These are phyloP conservation scores for Acacia melanoxylon DNA, from an alignment of 306 rosid genomes.

Conservation along the genomic window DNA sequence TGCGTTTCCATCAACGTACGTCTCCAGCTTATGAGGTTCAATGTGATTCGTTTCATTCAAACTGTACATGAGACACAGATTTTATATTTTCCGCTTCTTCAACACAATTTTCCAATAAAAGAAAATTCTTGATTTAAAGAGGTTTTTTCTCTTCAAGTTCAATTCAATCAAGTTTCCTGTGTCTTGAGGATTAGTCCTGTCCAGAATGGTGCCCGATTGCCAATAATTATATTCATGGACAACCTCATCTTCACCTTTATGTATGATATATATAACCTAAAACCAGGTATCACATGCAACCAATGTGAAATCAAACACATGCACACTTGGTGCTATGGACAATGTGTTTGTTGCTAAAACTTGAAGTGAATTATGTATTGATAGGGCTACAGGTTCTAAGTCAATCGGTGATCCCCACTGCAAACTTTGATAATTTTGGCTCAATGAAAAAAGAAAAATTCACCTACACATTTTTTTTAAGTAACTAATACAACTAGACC, in stretches of 20 bases:
- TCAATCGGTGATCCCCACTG: neutral
- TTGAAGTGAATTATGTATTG: neutral
- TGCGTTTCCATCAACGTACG: conserved; percentile 21
- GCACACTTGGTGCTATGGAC: neutral
- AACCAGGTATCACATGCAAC: neutral
- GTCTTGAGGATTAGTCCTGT: conserved; percentile 21
- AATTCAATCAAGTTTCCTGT: conserved; percentile 31
- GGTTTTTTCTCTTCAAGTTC: conserved; percentile 17
- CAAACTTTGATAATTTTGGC: neutral
- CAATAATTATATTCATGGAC: conserved; percentile 21
- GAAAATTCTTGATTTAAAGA: conserved; percentile 33
- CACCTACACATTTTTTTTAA: no score
- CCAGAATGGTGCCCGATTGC: conserved; percentile 22
- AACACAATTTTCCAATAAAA: conserved; percentile 47
- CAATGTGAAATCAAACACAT: no score
- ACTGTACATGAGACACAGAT: conserved; percentile 51
- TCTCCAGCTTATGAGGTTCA: conserved; percentile 38
- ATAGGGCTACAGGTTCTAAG: neutral
- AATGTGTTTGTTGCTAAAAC: neutral
- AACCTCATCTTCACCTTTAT: conserved; percentile 37
- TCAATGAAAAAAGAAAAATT: no score
- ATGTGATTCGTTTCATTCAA: conserved; percentile 41
- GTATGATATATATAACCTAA: conserved; percentile 14
- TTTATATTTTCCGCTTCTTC: conserved; percentile 34
- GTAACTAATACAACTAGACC: no score